Base-by-base conservation (phyloP, 2,329 filamentous ascomycete genomes). In the Gyromitra esculenta region DNA sequence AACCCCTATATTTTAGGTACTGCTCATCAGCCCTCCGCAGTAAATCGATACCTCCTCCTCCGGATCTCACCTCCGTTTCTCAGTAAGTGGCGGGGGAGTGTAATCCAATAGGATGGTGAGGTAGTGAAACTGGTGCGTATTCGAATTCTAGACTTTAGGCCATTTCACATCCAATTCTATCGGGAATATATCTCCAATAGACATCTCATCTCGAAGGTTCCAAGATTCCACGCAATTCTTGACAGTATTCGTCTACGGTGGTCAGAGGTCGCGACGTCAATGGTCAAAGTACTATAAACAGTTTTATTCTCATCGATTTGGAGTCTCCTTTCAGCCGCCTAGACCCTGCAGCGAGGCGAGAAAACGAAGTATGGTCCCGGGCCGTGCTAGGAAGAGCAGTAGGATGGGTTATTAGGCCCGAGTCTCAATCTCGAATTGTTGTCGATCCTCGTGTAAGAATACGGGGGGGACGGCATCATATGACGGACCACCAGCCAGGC, bases 341-440 rank as follows among this genome's bases (percentile, higher is more conserved):
- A 59, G 45, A 13, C 59, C 31, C 45, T 35, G 43, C 41, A 52
- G 52, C 18, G 50, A 52, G 54, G 54, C 31, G 62, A 25, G 62
- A 41, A 62, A 68, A 31, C 39, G 60, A 62, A 60, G 35, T 60
- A 67, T 73, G 62, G 67, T 69, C 52, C 65, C 54, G 65, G 54
- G 69, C 59, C 37, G 50, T 67, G 54, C 45, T 25, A 31, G 48
- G 13, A 25, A 4, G 56, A 52, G 21, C 41, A 45, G 60, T 21
- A 68, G 43, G 54, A 25, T 11, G 48, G 13, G 9, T 6, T 37
- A 39, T 43, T 56, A 4, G 18, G 4, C 50, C 37, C 31, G 18
- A 8, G 18, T 41, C 59, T 37, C 52, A 37, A 60, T 48, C 41
- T 18, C 37, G 37, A 60, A 60, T 60, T 37, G 8, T n/a, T 9